Evolutionary conservation across 2,329 filamentous ascomycete genomes (phyloP), one percentile per base, ranked within the genome.

Genomic region (Botrytis cinerea): DNA sequence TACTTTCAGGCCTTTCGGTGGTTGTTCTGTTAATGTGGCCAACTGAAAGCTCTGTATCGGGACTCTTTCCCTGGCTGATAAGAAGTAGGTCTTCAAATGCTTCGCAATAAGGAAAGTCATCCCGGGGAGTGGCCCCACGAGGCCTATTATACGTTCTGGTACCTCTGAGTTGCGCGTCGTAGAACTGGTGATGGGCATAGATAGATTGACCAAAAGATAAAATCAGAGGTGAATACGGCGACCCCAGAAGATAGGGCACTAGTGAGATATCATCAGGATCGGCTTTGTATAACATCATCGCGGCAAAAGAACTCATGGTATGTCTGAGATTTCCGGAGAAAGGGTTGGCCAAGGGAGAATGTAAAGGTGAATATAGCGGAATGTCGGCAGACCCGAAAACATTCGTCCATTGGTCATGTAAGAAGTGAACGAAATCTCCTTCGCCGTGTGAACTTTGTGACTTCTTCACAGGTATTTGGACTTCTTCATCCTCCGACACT

Each of bases 331-430:
- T 71, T 18, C 77, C 75, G 59, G 76, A 76, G 2, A 75, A 92
- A 97, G n/a, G 94, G 97, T 73, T 91, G 93, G 76, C 94, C 94
- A 22, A 51, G 48, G 69, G 48, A 32, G 71, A 46, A 51, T 59
- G 48, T 10, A 69, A 25, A 38, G 76, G 76, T 45, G 78, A 79
- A 57, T 79, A 81, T 5, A 81, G 72, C 28, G 78, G 80, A 43
- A 80, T 16, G 60, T 80, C 78, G 28, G 60, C 57, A 54, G 60
- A 46, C 18, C 38, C n/a, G 46, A 73, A 57, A 70, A 59, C 14
- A 25, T 62, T 54, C 12, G 32, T n/a, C 28, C 46, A 48, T 12
- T 51, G 66, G 4, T 68, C 66, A 28, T 51, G n/a, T n/a, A 40
- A 40, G 48, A 32, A 43, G 9, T 43, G 48, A 68, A 57, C 35